Percentiles rank a stretch among this genome's conserved stretches.
Conservation (phyloP, 2,329 filamentous ascomycete genomes). For the Trichoderma arundinaceum region DNA sequence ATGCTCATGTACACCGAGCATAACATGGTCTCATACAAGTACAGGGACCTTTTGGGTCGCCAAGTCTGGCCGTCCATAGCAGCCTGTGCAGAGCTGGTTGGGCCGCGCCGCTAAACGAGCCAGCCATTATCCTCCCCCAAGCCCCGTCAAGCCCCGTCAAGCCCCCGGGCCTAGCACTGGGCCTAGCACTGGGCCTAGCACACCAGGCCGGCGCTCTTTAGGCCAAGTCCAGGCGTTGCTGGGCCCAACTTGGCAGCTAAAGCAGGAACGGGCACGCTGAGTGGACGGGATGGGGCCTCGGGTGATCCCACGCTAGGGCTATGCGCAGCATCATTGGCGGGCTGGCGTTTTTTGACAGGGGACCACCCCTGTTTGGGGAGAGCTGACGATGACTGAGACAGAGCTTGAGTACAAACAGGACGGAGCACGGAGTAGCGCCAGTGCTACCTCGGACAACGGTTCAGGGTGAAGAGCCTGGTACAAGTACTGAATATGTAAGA, state of each 20-base stretch:
- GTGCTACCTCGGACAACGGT: not conserved
- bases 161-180: slow-evolving; percentile 7
- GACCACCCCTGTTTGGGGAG: slow-evolving; percentile 5
- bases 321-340: slow-evolving; percentile 10
- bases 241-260: slow-evolving; percentile 31
- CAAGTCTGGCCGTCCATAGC: slow-evolving; percentile 3
- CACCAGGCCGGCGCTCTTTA: slow-evolving; percentile 12
- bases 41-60: slow-evolving; percentile 20
- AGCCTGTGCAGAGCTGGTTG: slow-evolving; percentile 15
- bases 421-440: not conserved
- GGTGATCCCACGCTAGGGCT: slow-evolving; percentile 25
- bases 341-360: slow-evolving; percentile 7
- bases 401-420: slow-evolving; percentile 6
- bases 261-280: slow-evolving; percentile 32
- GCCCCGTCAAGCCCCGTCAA: slow-evolving; percentile 10
- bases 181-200: slow-evolving; percentile 7
- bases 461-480: not conserved
- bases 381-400: slow-evolving; percentile 29
- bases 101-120: slow-evolving; percentile 17
- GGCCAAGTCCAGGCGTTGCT: slow-evolving; percentile 17
- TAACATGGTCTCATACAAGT: too few species aligned
- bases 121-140: slow-evolving; percentile 9
- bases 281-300: slow-evolving; percentile 24
- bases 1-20: not conserved
- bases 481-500: too few species aligned